These are phyloP conservation scores for Pythium pyrilobum DNA, from an alignment of 352 stramenopile genomes.

Conservation along the genomic window DNA sequence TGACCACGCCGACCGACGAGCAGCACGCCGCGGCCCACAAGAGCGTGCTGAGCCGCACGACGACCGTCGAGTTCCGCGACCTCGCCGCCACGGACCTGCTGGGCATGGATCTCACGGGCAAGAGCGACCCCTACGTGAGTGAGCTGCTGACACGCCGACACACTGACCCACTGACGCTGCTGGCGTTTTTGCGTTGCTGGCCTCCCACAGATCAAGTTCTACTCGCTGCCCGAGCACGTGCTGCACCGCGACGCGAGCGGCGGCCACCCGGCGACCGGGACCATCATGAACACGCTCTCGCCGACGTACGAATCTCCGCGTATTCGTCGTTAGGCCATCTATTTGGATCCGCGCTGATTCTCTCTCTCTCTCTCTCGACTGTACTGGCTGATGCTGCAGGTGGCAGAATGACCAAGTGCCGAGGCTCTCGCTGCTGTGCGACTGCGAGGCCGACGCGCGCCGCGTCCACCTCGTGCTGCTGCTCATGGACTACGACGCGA, in stretches of 20 bases:
- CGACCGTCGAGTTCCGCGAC: slow-evolving; percentile 55
- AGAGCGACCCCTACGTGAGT: slow-evolving; percentile 75
- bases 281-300: slow-evolving; percentile 60
- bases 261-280: slow-evolving; percentile 47
- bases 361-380: background rate
- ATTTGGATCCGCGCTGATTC: too few relatives aligned
- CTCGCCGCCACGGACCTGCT: slow-evolving; percentile 53
- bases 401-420: slow-evolving; percentile 66
- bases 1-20: slow-evolving; percentile 9
- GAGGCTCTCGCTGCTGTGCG: slow-evolving; percentile 46
- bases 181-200: too few relatives aligned
- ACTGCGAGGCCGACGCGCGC: slow-evolving; percentile 45
- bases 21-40: slow-evolving; percentile 14
- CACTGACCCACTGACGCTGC: background rate
- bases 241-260: slow-evolving; percentile 43
- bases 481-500: slow-evolving; percentile 81
- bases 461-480: slow-evolving; percentile 66
- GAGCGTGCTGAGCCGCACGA: slow-evolving; percentile 26
- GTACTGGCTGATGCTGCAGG: slow-evolving; percentile 15
- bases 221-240: slow-evolving; percentile 46
- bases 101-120: slow-evolving; percentile 69
- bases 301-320: slow-evolving; percentile 40
- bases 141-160: background rate
- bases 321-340: too few relatives aligned
- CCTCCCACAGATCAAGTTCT: slow-evolving; percentile 67